Base-by-base conservation (phyloP, 495 filamentous ascomycete species). In the Tuber aestivum region DNA sequence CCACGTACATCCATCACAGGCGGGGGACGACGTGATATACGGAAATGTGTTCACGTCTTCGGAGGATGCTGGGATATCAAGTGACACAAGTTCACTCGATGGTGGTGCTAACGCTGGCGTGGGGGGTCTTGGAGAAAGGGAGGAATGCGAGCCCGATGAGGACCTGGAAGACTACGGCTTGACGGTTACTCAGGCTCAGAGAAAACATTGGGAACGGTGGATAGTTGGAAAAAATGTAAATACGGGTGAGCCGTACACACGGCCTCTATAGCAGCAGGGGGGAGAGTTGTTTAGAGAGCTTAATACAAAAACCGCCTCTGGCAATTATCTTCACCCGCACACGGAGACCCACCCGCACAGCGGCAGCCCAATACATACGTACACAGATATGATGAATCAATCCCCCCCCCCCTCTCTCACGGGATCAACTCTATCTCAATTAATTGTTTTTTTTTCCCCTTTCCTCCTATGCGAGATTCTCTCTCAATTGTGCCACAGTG, bases 1-100 rank as follows among this genome's bases (percentile, higher is more conserved):
- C n/a, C 56, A 79, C 61, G 27, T 72, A 61, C 77, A 76, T 73
- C 50, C 76, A 73, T 79, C 75, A 69, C 80, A 81, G 71, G 71
- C 74, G 41, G 80, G 76, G 42, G 79, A 79, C 70, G 80, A 82
- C 45, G 80, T 82, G 68, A 81, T 82, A 79, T 82, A 82, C 68
- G 80, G 80, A 70, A 82, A 82, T 71, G 80, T 82, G 35, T 82
- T 82, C 74, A 82, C 79, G 44, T 79, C 79, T 3, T 81, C 79
- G 18, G 73, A 81, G 27, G 72, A 77, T 69, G 74, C 79, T 72
- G 79, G 79, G n/a, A 77, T 75, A n/a, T 81, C 61, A 42, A 80
- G 78, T 44, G 78, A 75, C 70, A 78, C 75, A 78, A 79, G 76
- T 70, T 79, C 78, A 45, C 78, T 70, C 41, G 78, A 77, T 3